Percentiles rank a stretch among this genome's conserved stretches.
Evolutionary conservation across 805 yeast species (phyloP).

Genomic region (Ascoidea asiatica): DNA sequence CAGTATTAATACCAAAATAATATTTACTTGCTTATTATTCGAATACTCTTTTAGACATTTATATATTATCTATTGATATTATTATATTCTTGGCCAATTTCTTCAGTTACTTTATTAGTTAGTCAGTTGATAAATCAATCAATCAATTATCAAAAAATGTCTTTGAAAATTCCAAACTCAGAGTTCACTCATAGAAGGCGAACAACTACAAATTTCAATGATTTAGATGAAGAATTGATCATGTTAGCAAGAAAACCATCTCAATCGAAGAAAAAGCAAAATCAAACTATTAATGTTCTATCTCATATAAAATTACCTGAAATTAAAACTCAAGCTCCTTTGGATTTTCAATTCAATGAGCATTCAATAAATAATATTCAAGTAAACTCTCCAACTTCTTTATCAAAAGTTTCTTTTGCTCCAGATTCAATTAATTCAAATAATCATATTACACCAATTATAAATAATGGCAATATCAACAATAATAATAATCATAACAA

Average conservation of each 20-base stretch:
- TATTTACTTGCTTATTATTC: too few relatives aligned
- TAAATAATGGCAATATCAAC: slow-evolving; percentile 1
- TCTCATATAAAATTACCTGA: not conserved
- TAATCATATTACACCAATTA: not conserved
- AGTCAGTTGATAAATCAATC: not conserved
- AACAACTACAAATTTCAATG: not conserved
- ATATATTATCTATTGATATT: not conserved
- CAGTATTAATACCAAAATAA: too few relatives aligned
- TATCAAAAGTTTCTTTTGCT: too few relatives aligned
- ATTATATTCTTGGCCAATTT: not conserved
- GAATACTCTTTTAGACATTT: too few relatives aligned
- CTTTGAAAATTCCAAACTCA: not conserved
- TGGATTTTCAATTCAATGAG: not conserved
- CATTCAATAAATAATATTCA: too few relatives aligned
- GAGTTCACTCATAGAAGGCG: not conserved
- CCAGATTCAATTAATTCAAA: too few relatives aligned
- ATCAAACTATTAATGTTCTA: too few relatives aligned
- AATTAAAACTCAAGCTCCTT: not conserved
- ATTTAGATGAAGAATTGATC: not conserved
- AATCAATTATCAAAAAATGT: not conserved
- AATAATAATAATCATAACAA: not conserved
- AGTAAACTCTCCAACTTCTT: too few relatives aligned
- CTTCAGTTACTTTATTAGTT: too few relatives aligned
- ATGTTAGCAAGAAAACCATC: not conserved
- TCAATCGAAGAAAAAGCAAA: not conserved